Evolutionary conservation across 768 basidiomycete species (phyloP).

Genomic region (Leccinum subgranulosum): DNA sequence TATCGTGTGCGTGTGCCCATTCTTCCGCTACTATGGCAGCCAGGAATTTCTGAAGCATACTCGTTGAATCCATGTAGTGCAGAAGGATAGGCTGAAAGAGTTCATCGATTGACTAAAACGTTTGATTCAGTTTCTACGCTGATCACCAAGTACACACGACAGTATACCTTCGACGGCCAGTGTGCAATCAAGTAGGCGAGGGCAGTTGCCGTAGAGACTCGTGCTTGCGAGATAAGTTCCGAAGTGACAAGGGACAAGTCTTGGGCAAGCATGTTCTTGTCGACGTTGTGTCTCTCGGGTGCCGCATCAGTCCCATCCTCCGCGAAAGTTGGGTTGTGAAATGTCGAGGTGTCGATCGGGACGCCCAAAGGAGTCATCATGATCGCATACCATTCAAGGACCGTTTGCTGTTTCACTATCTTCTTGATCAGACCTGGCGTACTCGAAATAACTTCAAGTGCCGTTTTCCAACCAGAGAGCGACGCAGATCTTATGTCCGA

Average conservation of each 20-base stretch:
- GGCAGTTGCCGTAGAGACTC: constrained; percentile 75
- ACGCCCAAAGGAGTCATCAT: constrained; percentile 89
- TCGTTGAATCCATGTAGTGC: constrained; percentile 82
- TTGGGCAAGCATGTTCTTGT: constrained; percentile 92
- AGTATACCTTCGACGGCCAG: constrained; percentile 60
- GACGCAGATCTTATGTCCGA: constrained; percentile 76
- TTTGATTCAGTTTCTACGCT: not conserved
- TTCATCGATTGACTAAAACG: constrained; percentile 48
- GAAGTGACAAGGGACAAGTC: constrained; percentile 79
- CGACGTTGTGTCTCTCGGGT: constrained; percentile 84
- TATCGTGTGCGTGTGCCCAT: constrained; percentile 71
- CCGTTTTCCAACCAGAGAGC: constrained; percentile 69
- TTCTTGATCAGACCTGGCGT: constrained; percentile 48
- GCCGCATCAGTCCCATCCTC: constrained; percentile 41
- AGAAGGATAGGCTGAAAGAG: constrained; percentile 71
- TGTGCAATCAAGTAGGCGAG: constrained; percentile 64
- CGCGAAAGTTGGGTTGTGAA: constrained; percentile 60
- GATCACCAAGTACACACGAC: not conserved
- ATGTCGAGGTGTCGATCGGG: constrained; percentile 64
- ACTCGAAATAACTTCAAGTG: constrained; percentile 52
- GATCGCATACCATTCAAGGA: constrained; percentile 82
- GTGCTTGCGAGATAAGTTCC: constrained; percentile 75
- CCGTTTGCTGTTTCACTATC: constrained; percentile 53
- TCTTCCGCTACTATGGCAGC: constrained; percentile 86
- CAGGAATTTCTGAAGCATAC: constrained; percentile 88